Evolutionary conservation across 768 basidiomycete species (phyloP).

Genomic region (Hypholoma sublateritium): DNA sequence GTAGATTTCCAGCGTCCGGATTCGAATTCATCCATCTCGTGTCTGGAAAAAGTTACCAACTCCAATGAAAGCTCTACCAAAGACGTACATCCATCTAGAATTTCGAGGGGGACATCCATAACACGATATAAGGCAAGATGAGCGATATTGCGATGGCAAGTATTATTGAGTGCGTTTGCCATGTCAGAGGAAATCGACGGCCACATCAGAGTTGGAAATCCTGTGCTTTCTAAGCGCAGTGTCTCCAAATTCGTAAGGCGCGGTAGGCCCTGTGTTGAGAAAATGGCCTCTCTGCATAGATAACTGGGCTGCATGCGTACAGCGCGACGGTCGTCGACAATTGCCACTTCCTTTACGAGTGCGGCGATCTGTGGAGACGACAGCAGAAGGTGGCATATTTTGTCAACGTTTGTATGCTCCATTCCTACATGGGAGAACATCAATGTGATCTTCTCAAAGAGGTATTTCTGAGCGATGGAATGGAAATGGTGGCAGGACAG

Average conservation of each 20-base stretch:
- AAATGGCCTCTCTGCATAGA: too few relatives aligned
- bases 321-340: too few relatives aligned
- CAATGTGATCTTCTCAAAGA: not conserved
- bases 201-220: not conserved
- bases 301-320: too few relatives aligned
- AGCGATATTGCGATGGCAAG: not conserved
- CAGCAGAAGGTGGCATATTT: not conserved
- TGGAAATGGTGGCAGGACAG: constrained; percentile 5
- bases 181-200: not conserved
- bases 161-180: not conserved
- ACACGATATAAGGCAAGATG: constrained; percentile 7
- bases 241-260: not conserved
- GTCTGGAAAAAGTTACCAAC: not conserved
- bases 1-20: not conserved
- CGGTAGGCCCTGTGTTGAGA: too few relatives aligned
- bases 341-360: too few relatives aligned
- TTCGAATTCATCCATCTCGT: not conserved
- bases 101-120: constrained; percentile 1
- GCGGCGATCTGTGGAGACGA: not conserved
- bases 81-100: not conserved
- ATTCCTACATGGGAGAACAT: not conserved
- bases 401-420: too few relatives aligned
- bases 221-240: constrained; percentile 1
- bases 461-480: not conserved
- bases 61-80: constrained; percentile 4